Evolutionary conservation across 371 early-diverging fungal genomes (phyloP).

Genomic region (Rhizopus microsporus): DNA sequence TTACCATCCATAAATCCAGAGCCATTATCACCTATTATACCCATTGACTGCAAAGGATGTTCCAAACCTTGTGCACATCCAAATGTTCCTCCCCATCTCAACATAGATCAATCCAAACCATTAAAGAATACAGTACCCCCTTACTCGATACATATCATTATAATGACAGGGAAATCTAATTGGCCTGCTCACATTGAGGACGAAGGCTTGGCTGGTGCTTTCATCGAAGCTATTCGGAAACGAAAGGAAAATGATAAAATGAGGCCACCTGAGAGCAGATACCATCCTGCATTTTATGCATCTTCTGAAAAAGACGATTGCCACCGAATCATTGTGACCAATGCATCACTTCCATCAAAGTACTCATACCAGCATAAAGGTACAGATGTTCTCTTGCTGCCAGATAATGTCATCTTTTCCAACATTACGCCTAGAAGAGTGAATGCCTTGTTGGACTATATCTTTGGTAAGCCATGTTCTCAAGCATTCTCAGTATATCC

Average conservation of each 20-base stretch:
- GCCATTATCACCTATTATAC: conserved; percentile 26
- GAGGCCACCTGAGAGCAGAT: conserved; percentile 17
- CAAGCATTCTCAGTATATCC: conserved; percentile 29
- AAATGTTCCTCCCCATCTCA: conserved; percentile 23
- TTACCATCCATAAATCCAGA: conserved; percentile 28
- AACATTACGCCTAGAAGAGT: conserved; percentile 35
- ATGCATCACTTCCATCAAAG: conserved; percentile 26
- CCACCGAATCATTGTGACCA: conserved; percentile 36
- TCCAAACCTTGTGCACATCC: conserved; percentile 39
- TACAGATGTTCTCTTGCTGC: conserved; percentile 33
- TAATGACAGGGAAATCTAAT: conserved; percentile 36
- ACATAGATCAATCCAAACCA: conserved; percentile 38
- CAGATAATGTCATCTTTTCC: conserved; percentile 42
- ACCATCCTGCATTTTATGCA: conserved; percentile 14
- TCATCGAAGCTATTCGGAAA: conserved; percentile 24
- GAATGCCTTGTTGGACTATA: conserved; percentile 31
- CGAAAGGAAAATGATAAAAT: conserved; percentile 15
- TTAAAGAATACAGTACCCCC: conserved; percentile 38
- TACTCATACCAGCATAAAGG: conserved; percentile 25
- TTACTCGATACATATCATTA: conserved; percentile 37
- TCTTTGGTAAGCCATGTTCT: conserved; percentile 29
- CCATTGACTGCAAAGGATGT: conserved; percentile 31
- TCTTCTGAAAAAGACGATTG: neutral
- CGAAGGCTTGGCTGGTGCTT: conserved; percentile 34
- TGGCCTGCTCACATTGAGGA: conserved; percentile 47